Evolutionary conservation across 768 basidiomycete genomes (phyloP), one percentile per base, ranked within the genome.

Genomic region (Russula griseocarnosa): DNA sequence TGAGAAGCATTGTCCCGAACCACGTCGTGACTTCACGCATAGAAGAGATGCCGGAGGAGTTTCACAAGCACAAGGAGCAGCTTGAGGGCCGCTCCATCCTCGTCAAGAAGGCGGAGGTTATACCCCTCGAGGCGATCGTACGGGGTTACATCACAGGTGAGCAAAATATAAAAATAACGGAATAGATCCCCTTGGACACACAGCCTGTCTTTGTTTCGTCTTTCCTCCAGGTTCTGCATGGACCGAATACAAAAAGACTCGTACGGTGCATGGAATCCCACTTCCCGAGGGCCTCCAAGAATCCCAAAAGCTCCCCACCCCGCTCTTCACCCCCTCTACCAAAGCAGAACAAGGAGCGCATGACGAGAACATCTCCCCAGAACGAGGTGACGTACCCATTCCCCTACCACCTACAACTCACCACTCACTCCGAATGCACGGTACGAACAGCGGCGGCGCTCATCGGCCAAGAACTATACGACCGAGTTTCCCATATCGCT

Each of bases 341-440:
- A 98, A 99, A 73, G 97, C 96, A 1, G 94, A 93, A 60, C 86
- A 89, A 70, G 97, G 97, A 1, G 80, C 82, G 50, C 95, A 99
- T 71, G 97, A 99, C 73, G 95, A 98, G 75, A 99, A 99, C 71
- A 97, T 98, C 79, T 98, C 97, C 70, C 95, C 95, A 56, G 90
- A 90, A 78, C 86, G 91, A 82, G 93, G 93, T 92, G 69, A 81
- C 47, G 34, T 30, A 30, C 55, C 53, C 53, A 7, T 30, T 49
- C 53, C 34, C 50, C 24, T 58, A 44, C 42, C n/a, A 32, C 28
- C 61, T 36, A 32, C 34, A 2, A 3, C 32, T n/a, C 13, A 34
- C 32, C 6, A 28, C 54, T 26, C 22, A 14, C 22, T 2, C 38
- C 11, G 38, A 22, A 44, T 36, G 36, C 36, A 36, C 36, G 36